Base-by-base conservation (phyloP, 2,329 filamentous ascomycete species). In the Dendrostoma leiphaemia region DNA sequence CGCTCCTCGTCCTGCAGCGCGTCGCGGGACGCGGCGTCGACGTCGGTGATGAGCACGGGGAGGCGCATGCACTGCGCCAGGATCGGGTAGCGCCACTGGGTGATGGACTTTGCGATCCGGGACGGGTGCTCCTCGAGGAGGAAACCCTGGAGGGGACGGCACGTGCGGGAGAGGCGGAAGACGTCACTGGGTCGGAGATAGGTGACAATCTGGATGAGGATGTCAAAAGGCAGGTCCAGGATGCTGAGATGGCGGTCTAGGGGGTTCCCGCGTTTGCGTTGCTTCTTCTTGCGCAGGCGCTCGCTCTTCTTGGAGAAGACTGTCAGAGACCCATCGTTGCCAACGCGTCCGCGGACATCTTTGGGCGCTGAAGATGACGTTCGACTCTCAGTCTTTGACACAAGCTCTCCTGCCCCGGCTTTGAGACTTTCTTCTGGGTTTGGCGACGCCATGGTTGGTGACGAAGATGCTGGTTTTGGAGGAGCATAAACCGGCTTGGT, bases 291-390 rank as follows among this genome's bases (percentile, higher is more conserved):
- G 58, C 69, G 67, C 17, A 61, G 66, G 29, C 81, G 74, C 60
- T 78, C 73, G 6, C 75, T 81, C 50, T 77, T 76, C 63, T 81
- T 83, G 7, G 79, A 83, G 45, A 66, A 73, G 23, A 81, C 48
- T 10, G 44, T 51, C 34, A 58, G 48, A 8, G 52, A 48, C 13
- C 56, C 56, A 34, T 58, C 48, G 21, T 46, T 48, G 32, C 35
- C 48, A 13, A 58, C 56, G 15, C 56, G 51, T 37, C 51, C 47
- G 4, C 46, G 45, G 9, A 31, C 13, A 10, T 35, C 29, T 44
- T 13, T 38, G 4, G 19, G 10, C 13, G 28, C 12, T 21, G 38
- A 29, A 1, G 24, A 3, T 34, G 45, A 15, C n/a, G 24, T 15
- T 13, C 13, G 2, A 19, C 13, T n/a, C 2, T 43, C 26, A 6